Evolutionary conservation across 2,329 filamentous ascomycete genomes (phyloP), one percentile per base, ranked within the genome.

Genomic region (Trichoderma koningiopsis): DNA sequence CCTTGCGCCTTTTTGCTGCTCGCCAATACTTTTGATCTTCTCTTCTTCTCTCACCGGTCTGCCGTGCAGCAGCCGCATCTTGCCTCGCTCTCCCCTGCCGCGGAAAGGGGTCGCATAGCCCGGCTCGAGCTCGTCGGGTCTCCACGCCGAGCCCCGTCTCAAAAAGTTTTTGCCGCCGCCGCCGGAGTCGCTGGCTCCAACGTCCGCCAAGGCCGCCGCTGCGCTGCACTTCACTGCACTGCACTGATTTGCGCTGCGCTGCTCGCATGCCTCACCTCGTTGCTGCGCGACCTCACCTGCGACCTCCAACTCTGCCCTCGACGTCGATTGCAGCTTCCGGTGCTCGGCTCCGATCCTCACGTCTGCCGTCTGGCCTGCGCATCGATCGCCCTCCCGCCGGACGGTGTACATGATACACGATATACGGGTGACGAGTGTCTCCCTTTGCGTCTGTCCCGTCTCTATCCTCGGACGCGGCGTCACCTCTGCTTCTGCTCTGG

Each of bases 211-310:
- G 74, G 71, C 74, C 47, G 47, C 47, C 27, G 19, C 40, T 58
- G 33, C 29, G 27, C 27, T 27, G 27, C 27, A n/a, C n/a, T n/a
- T n/a, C 33, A 31, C 29, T 5, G 29, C 29, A 31, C 29, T 31
- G 29, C 29, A 6, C 29, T 31, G 29, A 5, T 31, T 31, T 35
- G 33, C 33, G 33, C 33, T 68, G 72, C 70, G 71, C 72, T 70
- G 73, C 71, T 76, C 74, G 76, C 75, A 78, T 78, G 76, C 77
- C 74, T 76, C 75, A 77, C 77, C 74, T 76, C 75, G 77, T 78
- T 77, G 77, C 72, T 78, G 77, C 75, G 74, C 75, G 71, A 78
- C 77, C 72, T 72, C 71, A 60, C 66, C 65, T 43, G 40, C 40
- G 40, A 43, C 40, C 40, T 43, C 16, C 16, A 43, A n/a, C 40